Conservation (phyloP, 2,329 filamentous ascomycete genomes). For the Trichoderma brevicompactum region DNA sequence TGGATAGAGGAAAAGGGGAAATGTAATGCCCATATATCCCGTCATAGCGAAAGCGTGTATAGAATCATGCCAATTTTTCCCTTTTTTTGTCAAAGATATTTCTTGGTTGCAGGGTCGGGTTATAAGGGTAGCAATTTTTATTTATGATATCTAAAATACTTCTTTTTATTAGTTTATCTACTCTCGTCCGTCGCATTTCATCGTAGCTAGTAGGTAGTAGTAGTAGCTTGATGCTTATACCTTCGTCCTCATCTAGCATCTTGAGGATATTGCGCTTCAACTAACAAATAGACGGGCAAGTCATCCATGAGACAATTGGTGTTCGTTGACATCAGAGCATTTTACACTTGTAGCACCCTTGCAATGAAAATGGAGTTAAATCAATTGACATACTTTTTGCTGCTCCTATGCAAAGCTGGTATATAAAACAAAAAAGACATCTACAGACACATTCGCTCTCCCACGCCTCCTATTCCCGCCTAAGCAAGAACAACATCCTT, state of each 20-base stretch:
- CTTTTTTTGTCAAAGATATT: neutral
- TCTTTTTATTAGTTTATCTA: neutral
- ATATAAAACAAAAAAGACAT: conserved; percentile 4
- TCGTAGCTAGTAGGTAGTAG: no score
- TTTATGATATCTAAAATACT: neutral
- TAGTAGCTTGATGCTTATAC: no score
- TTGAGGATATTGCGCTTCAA: no score
- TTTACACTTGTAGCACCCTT: no score
- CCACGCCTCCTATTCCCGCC: neutral
- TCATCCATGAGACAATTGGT: no score
- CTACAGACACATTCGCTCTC: neutral
- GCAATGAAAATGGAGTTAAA: neutral
- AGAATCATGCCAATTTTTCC: conserved; percentile 8
- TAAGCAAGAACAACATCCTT: conserved; percentile 44
- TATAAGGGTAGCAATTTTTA: neutral
- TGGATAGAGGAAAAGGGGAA: neutral
- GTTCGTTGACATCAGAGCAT: no score
- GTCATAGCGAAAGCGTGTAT: conserved; percentile 16
- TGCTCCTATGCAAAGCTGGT: conserved; percentile 1
- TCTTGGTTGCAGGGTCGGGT: no score
- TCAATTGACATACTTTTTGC: conserved; percentile 1
- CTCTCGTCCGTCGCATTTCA: neutral
- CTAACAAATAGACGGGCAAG: no score
- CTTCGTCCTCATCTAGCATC: no score
- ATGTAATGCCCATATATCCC: neutral